Base-by-base conservation (phyloP, 2,329 filamentous ascomycete species). In the Ampelomyces quisqualis region DNA sequence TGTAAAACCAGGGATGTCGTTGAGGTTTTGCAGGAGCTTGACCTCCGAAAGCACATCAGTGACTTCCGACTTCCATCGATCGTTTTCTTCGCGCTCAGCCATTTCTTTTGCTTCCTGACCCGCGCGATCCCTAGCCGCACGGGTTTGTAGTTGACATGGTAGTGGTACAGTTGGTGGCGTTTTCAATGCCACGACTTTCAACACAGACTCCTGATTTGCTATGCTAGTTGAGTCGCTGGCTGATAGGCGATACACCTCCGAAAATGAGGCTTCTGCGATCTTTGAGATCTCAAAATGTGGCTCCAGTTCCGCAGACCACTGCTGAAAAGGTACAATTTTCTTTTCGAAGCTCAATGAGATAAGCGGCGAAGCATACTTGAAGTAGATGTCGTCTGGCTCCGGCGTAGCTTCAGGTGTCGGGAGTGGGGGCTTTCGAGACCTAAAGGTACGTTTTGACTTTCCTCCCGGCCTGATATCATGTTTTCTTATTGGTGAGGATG, bases 191-290 rank as follows among this genome's bases (percentile, higher is more conserved):
- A 69, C 57, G 26, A 77, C 55, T 55, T 77, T 77, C 40, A 77
- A 64, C 2, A 77, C 74, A 2, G 69, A 72, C 47, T 74, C 73
- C 35, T 72, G 64, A 15, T 57, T 55, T 11, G 60, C 52, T 10
- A 55, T 57, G 4, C 49, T 43, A 5, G 52, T 41, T 28, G 52
- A 40, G 17, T 45, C 49, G 27, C 60, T 58, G 2, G 72, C 60
- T 6, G 70, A 73, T 45, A 84, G 66, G 9, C 80, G 78, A 59
- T 83, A 84, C 3, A 85, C 81, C 56, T 84, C 81, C 38, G 79
- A 80, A 55, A 82, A 85, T 1, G 80, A 82, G 2, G 82, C 82
- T 60, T 85, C 81, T 7, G 80, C 81, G 23, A 85, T 77, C 52
- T 85, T 85, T 7, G 71, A 69, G 27, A 84, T 72, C 24, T 72